These are phyloP conservation scores for Jamesozyma piceae DNA, from an alignment of 805 yeast genomes.

Conservation along the genomic window DNA sequence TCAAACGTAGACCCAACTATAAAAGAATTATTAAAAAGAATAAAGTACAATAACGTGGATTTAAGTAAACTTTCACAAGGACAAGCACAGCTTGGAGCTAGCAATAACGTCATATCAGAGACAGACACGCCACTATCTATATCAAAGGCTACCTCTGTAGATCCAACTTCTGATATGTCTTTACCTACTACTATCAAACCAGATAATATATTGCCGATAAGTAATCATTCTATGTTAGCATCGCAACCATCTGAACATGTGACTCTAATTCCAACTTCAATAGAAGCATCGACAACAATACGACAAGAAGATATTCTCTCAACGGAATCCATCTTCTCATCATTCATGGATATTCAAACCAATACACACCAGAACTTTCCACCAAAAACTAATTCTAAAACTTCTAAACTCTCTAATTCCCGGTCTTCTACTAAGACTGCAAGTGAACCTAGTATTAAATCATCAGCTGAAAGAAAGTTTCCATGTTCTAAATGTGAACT, in stretches of 20 bases:
- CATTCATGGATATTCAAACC: slow-evolving; percentile 2
- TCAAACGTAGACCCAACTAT: slow-evolving; percentile 25
- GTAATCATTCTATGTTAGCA: not conserved
- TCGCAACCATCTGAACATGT: not conserved
- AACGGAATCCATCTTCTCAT: slow-evolving; percentile 5
- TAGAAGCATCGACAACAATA: not conserved
- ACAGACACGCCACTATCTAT: too few relatives aligned
- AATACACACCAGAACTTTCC: not conserved
- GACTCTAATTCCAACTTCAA: not conserved
- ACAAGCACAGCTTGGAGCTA: not conserved
- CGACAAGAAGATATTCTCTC: slow-evolving; percentile 4
- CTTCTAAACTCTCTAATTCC: not conserved
- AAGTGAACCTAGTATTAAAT: not conserved
- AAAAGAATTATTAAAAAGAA: slow-evolving; percentile 21
- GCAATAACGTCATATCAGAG: too few relatives aligned
- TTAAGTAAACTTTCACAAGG: not conserved
- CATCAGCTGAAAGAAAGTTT: slow-evolving; percentile 31
- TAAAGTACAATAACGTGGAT: slow-evolving; percentile 11
- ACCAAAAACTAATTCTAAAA: not conserved
- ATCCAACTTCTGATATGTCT: not conserved
- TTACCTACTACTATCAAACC: not conserved
- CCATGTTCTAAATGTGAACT: slow-evolving; percentile 52
- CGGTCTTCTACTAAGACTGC: not conserved
- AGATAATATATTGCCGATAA: not conserved
- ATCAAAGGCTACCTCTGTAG: too few relatives aligned